Evolutionary conservation across 345 rosid genomes (phyloP), one percentile per base, ranked within the genome.

Genomic region (Arabis hirsuta): DNA sequence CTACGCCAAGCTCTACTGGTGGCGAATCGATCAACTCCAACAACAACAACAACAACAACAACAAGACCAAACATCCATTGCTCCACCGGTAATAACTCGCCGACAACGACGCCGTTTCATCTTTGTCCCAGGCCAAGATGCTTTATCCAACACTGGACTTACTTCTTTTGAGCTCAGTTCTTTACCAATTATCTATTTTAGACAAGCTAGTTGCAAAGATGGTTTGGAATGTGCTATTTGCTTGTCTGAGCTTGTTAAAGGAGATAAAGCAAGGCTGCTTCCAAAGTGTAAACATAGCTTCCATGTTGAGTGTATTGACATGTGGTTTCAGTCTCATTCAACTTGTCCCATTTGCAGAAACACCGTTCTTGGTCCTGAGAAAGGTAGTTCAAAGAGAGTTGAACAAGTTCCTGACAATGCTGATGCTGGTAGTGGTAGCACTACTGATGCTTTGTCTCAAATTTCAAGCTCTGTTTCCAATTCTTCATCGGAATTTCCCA

Each of bases 321-420:
- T 90, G 98, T 96, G 99, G 98, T 87, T 96, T 66, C 91, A 87
- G 46, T 88, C 97, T 31, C 97, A 91, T 47, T 81, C 88, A 1
- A 91, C 99, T 46, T 95, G 97, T 72, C 99, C 98, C 3, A 84
- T 96, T 58, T 96, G 99, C 64, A 65, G 96, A 71, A 85, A 87
- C 65, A 76, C 79, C 0, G 84, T 87, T 53, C 84, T 75, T 74
- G 73, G 58, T 62, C 44, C 36, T 63, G 83, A 79, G 5, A 9
- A 53, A 42, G 74, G 50, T 41, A 41, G 14, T 52, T 69, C 73
- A 8, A 65, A 36, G 14, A 48, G 62, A 5, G 38, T 12, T 36
- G 78, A 75, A 14, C 70, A 73, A 16, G 73, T 57, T 57, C 13
- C 44, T 4, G 81, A 58, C 50, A 79, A 34, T 55, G 70, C 58